These are phyloP conservation scores for Tetrastigma voinierianum DNA, from an alignment of 164 flowering plant genomes.

Conservation along the genomic window DNA sequence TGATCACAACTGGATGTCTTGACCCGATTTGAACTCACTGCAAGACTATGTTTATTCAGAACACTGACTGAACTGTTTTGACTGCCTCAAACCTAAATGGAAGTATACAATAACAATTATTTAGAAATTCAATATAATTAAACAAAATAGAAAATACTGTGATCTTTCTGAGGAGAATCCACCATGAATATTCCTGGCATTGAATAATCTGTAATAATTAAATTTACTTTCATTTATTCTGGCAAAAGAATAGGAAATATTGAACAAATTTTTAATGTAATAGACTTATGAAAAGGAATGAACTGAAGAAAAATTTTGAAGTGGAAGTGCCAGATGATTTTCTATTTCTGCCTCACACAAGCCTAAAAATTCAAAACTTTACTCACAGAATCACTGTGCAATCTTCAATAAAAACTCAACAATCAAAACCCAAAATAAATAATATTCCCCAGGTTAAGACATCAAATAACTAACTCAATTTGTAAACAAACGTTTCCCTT, in stretches of 20 bases:
- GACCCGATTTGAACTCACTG: slow-evolving; percentile 42
- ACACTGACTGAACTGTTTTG: background rate
- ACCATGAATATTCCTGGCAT: slow-evolving; percentile 56
- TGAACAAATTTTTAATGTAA: background rate
- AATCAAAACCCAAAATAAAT: background rate
- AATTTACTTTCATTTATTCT: slow-evolving; percentile 31
- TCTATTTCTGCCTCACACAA: slow-evolving; percentile 20
- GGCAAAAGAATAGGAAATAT: background rate
- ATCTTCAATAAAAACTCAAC: background rate
- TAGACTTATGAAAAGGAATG: background rate
- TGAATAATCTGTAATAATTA: slow-evolving; percentile 50
- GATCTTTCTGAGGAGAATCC: slow-evolving; percentile 44
- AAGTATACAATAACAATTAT: background rate
- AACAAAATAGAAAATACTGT: slow-evolving; percentile 24
- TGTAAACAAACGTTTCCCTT: too few species aligned
- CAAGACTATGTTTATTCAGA: slow-evolving; percentile 7
- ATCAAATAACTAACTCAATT: too few species aligned
- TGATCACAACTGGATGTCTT: slow-evolving; percentile 54
- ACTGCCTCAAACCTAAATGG: too few species aligned
- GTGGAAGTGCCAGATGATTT: background rate
- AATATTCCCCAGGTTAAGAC: too few species aligned
- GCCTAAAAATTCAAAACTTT: slow-evolving; percentile 48
- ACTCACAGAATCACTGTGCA: slow-evolving; percentile 46
- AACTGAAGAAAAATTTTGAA: background rate
- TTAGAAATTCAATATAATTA: background rate